Base-by-base conservation (phyloP, 1,284 basidiomycete species). In the Gymnopus androsaceus region DNA sequence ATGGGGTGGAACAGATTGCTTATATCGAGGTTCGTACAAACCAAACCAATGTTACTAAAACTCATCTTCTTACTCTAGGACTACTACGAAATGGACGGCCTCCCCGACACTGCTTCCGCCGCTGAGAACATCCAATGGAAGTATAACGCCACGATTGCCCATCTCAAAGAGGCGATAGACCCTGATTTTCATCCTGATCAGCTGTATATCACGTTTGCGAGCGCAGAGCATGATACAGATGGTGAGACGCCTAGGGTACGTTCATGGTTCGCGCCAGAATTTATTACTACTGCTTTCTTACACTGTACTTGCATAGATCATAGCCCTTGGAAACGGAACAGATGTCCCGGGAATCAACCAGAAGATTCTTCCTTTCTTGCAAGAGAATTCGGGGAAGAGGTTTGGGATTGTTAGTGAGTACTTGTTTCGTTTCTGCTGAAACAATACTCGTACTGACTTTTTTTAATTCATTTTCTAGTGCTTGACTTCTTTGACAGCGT, bases 161-260 rank as follows among this genome's bases (percentile, higher is more conserved):
- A 78, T 55, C 55, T 79, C 27, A 61, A 67, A 27, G 71, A 72
- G 52, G 74, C 75, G 0, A 72, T 67, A 6, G 60, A 25, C 17
- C 38, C 59, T 9, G 30, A 49, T 19, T 9, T 44, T 2, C 64
- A 71, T 42, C 67, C 66, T 0, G 72, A 78, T 56, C 75, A 77
- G 59, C 61, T 79, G 5, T 79, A 71, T 55, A 76, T 78, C 57
- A 73, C 65, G 38, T 79, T 79, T 65, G 71, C 77, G 8, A 78
- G 75, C 60, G 72, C 75, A 5, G 63, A 66, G 19, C 67, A 69
- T 49, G 62, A 66, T 45, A 59, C 52, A 7, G 68, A 68, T 21
- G 57, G 65, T 0, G 69, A 69, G 27, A 63, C 62, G 5, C 72
- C 71, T 2, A 61, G 56, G 34, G 71, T 71, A n/a, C 5, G 63